phyloP scores from a whole-genome alignment of 306 rosid genomes.

The Quercus cerris region DNA sequence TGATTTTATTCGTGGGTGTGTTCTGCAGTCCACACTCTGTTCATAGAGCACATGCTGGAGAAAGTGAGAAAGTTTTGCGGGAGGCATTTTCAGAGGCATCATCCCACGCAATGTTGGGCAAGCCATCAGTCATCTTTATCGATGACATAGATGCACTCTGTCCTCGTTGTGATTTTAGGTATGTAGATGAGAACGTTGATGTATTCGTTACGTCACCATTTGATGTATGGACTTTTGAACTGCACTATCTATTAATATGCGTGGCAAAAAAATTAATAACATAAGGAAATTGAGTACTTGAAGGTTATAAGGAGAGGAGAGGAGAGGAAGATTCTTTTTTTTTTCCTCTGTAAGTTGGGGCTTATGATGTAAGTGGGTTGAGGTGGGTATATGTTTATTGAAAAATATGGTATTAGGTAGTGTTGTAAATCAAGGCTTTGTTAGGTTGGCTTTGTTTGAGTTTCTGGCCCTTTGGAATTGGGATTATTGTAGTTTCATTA shows the following conservation, averaged over 20 bases:
- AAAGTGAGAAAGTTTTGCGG: slow-evolving; percentile 72
- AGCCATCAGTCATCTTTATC: slow-evolving; percentile 69
- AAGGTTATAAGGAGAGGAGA: background rate
- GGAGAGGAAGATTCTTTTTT: background rate
- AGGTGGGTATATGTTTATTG: background rate
- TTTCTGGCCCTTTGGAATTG: background rate
- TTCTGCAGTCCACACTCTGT: slow-evolving; percentile 75
- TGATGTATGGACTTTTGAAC: background rate
- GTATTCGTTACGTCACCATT: slow-evolving; percentile 2
- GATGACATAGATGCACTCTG: slow-evolving; percentile 93
- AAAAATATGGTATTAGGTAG: background rate
- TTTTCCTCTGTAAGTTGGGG: background rate
- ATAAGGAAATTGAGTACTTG: background rate
- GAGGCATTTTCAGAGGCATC: slow-evolving; percentile 82
- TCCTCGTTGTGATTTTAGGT: slow-evolving; percentile 83
- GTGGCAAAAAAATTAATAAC: no score
- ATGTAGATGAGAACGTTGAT: slow-evolving; percentile 8
- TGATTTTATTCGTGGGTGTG: slow-evolving; percentile 15
- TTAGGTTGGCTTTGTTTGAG: background rate
- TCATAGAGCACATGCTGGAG: slow-evolving; percentile 71
- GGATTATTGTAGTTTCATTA: background rate
- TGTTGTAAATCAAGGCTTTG: background rate
- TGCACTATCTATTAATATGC: background rate
- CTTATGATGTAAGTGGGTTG: background rate
- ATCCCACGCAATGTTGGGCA: slow-evolving; percentile 51